Conservation (phyloP, 2,329 filamentous ascomycete species). For the Metarhizium robertsii region DNA sequence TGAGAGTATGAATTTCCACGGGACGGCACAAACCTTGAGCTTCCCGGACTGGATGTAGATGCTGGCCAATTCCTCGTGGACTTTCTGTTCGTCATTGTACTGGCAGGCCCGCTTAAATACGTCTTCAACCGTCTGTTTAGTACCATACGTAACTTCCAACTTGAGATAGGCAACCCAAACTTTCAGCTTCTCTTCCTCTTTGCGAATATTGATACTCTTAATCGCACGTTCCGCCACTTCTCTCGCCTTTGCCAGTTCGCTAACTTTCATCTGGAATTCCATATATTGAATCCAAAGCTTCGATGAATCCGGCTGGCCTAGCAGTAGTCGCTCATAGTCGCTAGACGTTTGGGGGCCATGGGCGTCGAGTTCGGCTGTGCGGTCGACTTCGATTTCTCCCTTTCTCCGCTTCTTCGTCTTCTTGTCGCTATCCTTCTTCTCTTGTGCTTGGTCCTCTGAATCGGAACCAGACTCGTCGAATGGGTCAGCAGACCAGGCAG, state of each 20-base stretch:
- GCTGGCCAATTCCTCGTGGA: constrained; percentile 81
- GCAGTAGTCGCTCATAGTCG: constrained; percentile 87
- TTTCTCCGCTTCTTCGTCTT: constrained; percentile 59
- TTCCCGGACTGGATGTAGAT: constrained; percentile 93
- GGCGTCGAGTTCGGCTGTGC: constrained; percentile 82
- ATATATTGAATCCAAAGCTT: constrained; percentile 94
- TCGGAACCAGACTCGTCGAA: constrained; percentile 51
- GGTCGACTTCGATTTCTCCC: constrained; percentile 72
- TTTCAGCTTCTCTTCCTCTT: constrained; percentile 88
- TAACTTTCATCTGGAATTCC: constrained; percentile 93
- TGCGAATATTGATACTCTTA: constrained; percentile 80
- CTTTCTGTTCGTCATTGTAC: constrained; percentile 84
- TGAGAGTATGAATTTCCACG: not conserved
- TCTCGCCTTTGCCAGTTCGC: constrained; percentile 79
- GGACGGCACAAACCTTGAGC: constrained; percentile 54
- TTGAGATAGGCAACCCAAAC: constrained; percentile 94
- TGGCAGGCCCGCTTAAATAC: constrained; percentile 89
- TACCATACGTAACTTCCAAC: constrained; percentile 84
- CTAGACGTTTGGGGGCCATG: constrained; percentile 81
- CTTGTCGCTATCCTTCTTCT: constrained; percentile 14
- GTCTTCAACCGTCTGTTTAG: constrained; percentile 70
- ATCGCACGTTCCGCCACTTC: constrained; percentile 86
- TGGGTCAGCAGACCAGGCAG: constrained; percentile 75
- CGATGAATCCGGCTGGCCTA: constrained; percentile 90
- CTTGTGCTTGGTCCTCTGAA: constrained; percentile 26